These are phyloP conservation scores for Eucalyptus coolabah DNA, from an alignment of 345 rosid genomes.

Conservation along the genomic window DNA sequence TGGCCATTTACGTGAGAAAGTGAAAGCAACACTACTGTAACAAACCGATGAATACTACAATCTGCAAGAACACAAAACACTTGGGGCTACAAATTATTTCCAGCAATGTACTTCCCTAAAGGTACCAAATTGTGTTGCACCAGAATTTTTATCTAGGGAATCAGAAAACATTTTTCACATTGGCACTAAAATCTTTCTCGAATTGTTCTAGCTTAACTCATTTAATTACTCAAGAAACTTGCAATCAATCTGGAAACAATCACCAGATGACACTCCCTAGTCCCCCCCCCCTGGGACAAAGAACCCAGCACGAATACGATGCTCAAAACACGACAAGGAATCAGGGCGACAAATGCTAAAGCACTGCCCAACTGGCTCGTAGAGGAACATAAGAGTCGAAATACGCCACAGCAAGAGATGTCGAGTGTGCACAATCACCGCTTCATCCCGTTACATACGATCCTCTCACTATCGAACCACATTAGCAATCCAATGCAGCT, in stretches of 20 bases:
- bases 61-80: not conserved
- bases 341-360: not conserved
- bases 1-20: not conserved
- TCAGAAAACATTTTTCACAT: not conserved
- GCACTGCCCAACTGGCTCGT: not conserved
- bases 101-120: not conserved
- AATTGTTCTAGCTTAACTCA: not conserved
- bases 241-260: not conserved
- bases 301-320: not conserved
- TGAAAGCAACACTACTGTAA: not conserved
- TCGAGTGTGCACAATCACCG: not conserved
- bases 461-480: not conserved
- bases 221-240: not conserved
- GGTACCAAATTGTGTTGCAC: not conserved
- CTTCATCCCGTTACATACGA: not conserved
- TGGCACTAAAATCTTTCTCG: not conserved
- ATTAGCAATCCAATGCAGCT: not conserved
- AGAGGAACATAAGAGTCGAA: not conserved
- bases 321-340: not conserved
- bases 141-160: not conserved
- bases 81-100: not conserved
- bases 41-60: not conserved
- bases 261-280: not conserved
- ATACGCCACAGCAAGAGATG: not conserved
- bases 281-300: not conserved